Evolutionary conservation across 371 early-diverging fungal species (phyloP).

Genomic region (Mucor circinelloides): DNA sequence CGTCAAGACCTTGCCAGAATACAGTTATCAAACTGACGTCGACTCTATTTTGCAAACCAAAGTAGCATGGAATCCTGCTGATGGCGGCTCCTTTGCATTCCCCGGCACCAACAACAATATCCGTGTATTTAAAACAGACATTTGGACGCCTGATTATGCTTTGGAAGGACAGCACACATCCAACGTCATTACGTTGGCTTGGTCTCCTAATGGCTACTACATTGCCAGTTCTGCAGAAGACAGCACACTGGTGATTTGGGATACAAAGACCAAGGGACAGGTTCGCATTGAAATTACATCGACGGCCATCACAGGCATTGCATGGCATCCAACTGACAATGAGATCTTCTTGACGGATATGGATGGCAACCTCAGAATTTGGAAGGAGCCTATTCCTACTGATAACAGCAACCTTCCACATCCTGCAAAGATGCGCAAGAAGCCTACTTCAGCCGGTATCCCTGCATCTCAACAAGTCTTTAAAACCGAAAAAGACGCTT

Average conservation of each 20-base stretch:
- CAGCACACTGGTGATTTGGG: constrained; percentile 58
- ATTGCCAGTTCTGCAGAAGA: constrained; percentile 49
- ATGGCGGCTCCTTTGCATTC: constrained; percentile 54
- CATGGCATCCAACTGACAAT: constrained; percentile 61
- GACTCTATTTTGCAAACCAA: constrained; percentile 21
- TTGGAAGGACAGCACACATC: constrained; percentile 43
- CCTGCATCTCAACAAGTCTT: not conserved
- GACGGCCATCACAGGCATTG: constrained; percentile 33
- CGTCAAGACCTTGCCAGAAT: constrained; percentile 27
- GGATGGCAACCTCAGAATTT: constrained; percentile 39
- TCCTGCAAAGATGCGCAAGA: constrained; percentile 9
- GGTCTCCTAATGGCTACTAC: constrained; percentile 66
- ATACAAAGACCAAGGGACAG: constrained; percentile 23
- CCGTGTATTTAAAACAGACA: constrained; percentile 33
- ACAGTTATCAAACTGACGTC: constrained; percentile 13
- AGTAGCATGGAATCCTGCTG: constrained; percentile 65
- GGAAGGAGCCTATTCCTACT: constrained; percentile 54
- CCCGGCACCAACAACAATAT: constrained; percentile 55
- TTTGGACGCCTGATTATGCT: constrained; percentile 42
- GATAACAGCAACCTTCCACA: constrained; percentile 36
- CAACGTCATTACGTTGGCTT: constrained; percentile 46
- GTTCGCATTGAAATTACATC: constrained; percentile 29
- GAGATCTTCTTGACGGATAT: constrained; percentile 39
- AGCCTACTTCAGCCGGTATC: not conserved
- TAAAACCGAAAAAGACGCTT: not conserved